phyloP scores from a whole-genome alignment of 1,139 yeast genomes.

The Yamadazyma conglobata region DNA sequence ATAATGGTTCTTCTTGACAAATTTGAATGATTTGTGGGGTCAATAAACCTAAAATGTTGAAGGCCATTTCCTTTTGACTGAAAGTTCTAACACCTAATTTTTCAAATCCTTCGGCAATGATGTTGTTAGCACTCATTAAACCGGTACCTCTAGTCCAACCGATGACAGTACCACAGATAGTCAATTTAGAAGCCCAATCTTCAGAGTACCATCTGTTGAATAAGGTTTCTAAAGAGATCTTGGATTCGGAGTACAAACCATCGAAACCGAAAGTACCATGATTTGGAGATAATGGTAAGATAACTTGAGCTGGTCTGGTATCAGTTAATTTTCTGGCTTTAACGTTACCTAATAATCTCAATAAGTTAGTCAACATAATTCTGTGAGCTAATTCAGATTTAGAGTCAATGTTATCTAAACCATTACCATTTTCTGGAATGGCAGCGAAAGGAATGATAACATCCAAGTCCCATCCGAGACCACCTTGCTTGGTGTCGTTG shows the following conservation, averaged over 20 bases:
- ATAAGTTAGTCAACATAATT: constrained; percentile 92
- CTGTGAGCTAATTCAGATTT: constrained; percentile 97
- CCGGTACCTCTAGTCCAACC: constrained; percentile 99
- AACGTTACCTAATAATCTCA: constrained; percentile 88
- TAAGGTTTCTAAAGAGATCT: constrained; percentile 88
- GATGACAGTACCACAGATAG: constrained; percentile 95
- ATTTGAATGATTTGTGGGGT: constrained; percentile 80
- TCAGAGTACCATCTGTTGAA: constrained; percentile 99
- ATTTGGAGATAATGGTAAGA: constrained; percentile 95
- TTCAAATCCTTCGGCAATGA: constrained; percentile 97
- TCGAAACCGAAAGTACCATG: constrained; percentile 98
- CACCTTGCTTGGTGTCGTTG: constrained; percentile 77
- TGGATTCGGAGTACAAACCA: constrained; percentile 97
- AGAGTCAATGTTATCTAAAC: constrained; percentile 87
- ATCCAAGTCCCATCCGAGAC: constrained; percentile 97
- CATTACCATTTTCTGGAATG: constrained; percentile 97
- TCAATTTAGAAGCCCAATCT: constrained; percentile 91
- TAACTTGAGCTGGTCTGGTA: constrained; percentile 97
- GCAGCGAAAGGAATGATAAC: constrained; percentile 97
- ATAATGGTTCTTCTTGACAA: constrained; percentile 90
- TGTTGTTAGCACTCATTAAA: constrained; percentile 94
- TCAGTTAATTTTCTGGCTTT: constrained; percentile 82
- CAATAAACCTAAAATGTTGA: constrained; percentile 91
- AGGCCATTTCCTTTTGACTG: constrained; percentile 98
- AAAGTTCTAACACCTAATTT: constrained; percentile 94